Base-by-base conservation (phyloP, 495 filamentous ascomycete species). In the Penicillium tannophilum region DNA sequence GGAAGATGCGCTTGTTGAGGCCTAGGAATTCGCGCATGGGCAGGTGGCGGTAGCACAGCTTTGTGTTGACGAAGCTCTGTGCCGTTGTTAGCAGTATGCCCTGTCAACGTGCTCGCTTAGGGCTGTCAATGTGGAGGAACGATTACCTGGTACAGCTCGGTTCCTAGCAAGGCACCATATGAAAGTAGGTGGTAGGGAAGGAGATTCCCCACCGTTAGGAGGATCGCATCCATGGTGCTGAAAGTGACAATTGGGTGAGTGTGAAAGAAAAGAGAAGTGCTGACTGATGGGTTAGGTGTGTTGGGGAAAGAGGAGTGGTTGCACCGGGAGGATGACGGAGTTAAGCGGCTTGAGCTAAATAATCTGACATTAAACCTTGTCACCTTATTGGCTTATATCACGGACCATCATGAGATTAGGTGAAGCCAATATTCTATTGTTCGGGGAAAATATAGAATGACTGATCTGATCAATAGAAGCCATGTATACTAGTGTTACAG, bases 1-100 rank as follows among this genome's bases (percentile, higher is more conserved):
- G 84, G 56, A 86, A 86, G 8, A 85, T 47, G 16, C 72, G 75
- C 55, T 81, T 82, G 48, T 84, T 79, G 1, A 85, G 68, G 0
- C 68, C 64, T 20, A 76, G 76, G 64, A 85, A 86, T 3, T 78
- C 70, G 2, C 75, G 71, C 48, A 72, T 68, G 0, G 84, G 79
- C 6, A 85, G 72, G 2, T 70, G 64, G 41, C 66, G 56, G 64
- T 68, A 82, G 62, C 70, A 76, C 10, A 85, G 58, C 46, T 83
- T 84, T 5, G 79, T 82, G 62, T 82, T 77, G 55, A 83, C 54
- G 47, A 85, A 84, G 65, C 69, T 77, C 66, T 85, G 61, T 2
- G 35, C 1, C 0, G 10, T 39, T 41, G 17, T 54, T 16, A 56
- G 44, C 20, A 23, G 2, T 23, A 20, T 20, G 19, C 11, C 30